Conservation (phyloP, 495 filamentous ascomycete species). For the Aspergillus taichungensis region DNA sequence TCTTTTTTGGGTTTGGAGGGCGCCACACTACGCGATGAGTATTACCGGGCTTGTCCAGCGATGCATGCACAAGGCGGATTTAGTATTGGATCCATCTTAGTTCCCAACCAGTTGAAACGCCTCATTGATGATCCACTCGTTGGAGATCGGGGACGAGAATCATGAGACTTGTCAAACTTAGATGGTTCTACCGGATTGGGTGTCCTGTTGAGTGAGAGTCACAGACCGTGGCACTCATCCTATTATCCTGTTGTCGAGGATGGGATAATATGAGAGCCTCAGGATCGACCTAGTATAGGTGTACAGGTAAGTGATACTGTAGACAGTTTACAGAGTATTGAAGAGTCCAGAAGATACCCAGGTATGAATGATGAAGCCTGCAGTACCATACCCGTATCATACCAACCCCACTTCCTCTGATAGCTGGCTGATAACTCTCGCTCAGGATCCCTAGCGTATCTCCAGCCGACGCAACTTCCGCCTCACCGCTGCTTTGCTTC, state of each 20-base stretch:
- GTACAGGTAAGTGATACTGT: too few relatives aligned
- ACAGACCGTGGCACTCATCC: not conserved
- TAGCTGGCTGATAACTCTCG: constrained; percentile 16
- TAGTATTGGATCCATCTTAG: not conserved
- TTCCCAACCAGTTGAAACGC: too few relatives aligned
- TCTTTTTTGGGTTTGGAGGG: too few relatives aligned
- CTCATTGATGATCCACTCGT: not conserved
- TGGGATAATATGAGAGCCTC: too few relatives aligned
- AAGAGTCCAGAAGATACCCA: not conserved
- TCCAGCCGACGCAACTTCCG: constrained; percentile 19
- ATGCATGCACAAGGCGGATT: too few relatives aligned
- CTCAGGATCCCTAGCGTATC: constrained; percentile 31
- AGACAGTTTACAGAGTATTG: too few relatives aligned
- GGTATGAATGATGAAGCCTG: not conserved
- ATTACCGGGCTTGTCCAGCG: too few relatives aligned
- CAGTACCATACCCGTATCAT: not conserved
- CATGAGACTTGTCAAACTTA: constrained; percentile 12
- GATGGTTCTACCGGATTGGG: not conserved
- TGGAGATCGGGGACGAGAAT: constrained; percentile 9
- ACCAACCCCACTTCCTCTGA: constrained; percentile 19
- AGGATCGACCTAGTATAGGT: too few relatives aligned
- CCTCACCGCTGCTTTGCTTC: constrained; percentile 44
- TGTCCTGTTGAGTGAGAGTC: too few relatives aligned
- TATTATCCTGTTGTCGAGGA: too few relatives aligned
- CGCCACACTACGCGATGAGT: too few relatives aligned